These are phyloP conservation scores for Trametes sp. DNA, from an alignment of 1,284 basidiomycete species.

Conservation along the genomic window DNA sequence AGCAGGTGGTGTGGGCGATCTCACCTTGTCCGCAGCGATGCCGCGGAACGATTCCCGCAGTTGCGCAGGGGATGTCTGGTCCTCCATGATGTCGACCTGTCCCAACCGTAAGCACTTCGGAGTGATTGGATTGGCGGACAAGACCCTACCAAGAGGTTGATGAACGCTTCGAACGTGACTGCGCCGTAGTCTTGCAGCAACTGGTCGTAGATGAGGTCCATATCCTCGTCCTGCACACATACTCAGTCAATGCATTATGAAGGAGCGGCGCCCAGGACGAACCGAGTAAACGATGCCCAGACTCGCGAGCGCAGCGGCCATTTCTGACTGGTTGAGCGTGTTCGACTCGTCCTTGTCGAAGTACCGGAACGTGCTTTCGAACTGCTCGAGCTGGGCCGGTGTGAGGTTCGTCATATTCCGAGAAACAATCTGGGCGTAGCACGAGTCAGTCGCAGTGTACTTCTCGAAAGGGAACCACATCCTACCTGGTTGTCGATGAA, in stretches of 20 bases:
- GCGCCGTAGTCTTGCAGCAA: constrained; percentile 88
- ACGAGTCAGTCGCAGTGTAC: constrained; percentile 3
- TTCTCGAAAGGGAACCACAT: neutral
- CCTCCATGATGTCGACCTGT: constrained; percentile 94
- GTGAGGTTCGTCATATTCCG: constrained; percentile 92
- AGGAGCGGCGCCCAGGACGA: constrained; percentile 32
- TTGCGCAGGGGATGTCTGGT: constrained; percentile 93
- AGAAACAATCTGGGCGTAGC: constrained; percentile 73
- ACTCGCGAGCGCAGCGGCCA: constrained; percentile 93
- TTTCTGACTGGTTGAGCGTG: constrained; percentile 85
- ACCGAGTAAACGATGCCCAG: constrained; percentile 93
- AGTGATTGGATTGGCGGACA: neutral
- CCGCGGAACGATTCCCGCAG: constrained; percentile 94
- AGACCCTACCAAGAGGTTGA: constrained; percentile 81
- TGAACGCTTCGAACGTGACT: constrained; percentile 94
- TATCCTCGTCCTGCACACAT: constrained; percentile 76
- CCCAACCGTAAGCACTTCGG: constrained; percentile 10
- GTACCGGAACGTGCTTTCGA: constrained; percentile 96
- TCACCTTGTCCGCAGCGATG: constrained; percentile 89
- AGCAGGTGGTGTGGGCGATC: constrained; percentile 30
- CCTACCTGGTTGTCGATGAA: constrained; percentile 96
- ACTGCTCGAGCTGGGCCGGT: constrained; percentile 96
- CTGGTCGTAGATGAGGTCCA: constrained; percentile 86
- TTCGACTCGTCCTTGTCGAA: constrained; percentile 96
- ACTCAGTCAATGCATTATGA: constrained; percentile 11